These are phyloP conservation scores for Brassica nigra DNA, from an alignment of 345 rosid genomes.

Conservation along the genomic window DNA sequence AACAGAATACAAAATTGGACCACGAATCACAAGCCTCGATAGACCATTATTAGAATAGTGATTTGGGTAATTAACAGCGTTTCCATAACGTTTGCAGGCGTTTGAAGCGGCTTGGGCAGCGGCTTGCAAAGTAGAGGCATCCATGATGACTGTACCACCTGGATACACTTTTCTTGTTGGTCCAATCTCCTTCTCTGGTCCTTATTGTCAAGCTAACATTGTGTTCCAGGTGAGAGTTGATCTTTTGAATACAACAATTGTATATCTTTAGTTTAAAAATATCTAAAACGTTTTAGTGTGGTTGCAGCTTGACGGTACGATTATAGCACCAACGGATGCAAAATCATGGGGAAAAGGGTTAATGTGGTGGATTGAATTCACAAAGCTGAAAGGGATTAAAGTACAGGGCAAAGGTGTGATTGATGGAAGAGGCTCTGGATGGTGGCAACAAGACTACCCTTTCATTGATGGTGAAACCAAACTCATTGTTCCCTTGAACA, in stretches of 20 bases:
- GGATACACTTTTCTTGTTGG: conserved; percentile 65
- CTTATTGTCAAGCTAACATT: conserved; percentile 78
- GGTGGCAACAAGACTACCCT: conserved; percentile 85
- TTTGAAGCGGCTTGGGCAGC: conserved; percentile 89
- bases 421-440: conserved; percentile 93
- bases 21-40: conserved; percentile 15
- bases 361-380: conserved; percentile 83
- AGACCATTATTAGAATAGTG: neutral
- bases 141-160: conserved; percentile 61
- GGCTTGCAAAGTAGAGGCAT: conserved; percentile 80
- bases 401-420: conserved; percentile 80
- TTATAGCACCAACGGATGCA: conserved; percentile 72
- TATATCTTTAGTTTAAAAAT: neutral
- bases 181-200: conserved; percentile 95
- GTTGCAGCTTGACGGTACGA: conserved; percentile 84
- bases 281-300: neutral
- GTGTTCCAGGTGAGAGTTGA: conserved; percentile 68
- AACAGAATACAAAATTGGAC: conserved; percentile 36
- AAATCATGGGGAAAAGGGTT: conserved; percentile 75
- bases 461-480: conserved; percentile 56
- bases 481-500: conserved; percentile 64
- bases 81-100: conserved; percentile 56
- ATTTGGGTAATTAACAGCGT: neutral
- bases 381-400: conserved; percentile 80
- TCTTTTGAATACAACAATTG: neutral